A percentile compares a stretch with the other conserved stretches of the same genome.
phyloP scores from a whole-genome alignment of 805 yeast species.

The Geotrichum ghanense region DNA sequence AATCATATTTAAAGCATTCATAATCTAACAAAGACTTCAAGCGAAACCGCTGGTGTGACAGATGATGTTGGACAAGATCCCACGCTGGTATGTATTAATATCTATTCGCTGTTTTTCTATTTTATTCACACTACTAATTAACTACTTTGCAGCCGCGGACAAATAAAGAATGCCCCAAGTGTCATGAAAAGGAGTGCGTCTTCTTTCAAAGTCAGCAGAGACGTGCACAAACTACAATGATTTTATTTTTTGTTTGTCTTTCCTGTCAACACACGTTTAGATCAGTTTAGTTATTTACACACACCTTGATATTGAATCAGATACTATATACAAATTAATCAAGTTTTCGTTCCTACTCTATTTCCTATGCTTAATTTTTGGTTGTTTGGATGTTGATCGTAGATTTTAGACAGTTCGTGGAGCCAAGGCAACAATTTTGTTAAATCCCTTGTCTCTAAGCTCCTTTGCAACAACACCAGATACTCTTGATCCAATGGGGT shows the following conservation, averaged over 20 bases:
- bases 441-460: slow-evolving; percentile 68
- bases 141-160: slow-evolving; percentile 51
- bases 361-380: too few species aligned
- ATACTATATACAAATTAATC: not conserved
- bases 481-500: slow-evolving; percentile 91
- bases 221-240: slow-evolving; percentile 90
- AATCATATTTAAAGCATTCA: slow-evolving; percentile 42
- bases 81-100: slow-evolving; percentile 40
- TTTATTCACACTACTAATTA: not conserved
- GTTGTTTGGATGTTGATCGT: too few species aligned
- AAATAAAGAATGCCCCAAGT: slow-evolving; percentile 84
- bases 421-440: slow-evolving; percentile 82
- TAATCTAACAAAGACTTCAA: slow-evolving; percentile 83
- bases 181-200: slow-evolving; percentile 82
- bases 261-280: slow-evolving; percentile 67
- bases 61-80: slow-evolving; percentile 94
- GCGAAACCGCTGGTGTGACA: slow-evolving; percentile 92
- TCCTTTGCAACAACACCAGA: slow-evolving; percentile 86
- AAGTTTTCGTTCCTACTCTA: too few species aligned
- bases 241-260: slow-evolving; percentile 61
- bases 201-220: slow-evolving; percentile 95
- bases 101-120: not conserved
- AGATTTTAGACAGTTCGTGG: slow-evolving; percentile 56
- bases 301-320: not conserved
- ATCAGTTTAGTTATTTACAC: not conserved